A percentile compares a stretch with the other conserved stretches of the same genome.
These are phyloP conservation scores for Claviceps paspali DNA, from an alignment of 2,329 filamentous ascomycete species.

Conservation along the genomic window DNA sequence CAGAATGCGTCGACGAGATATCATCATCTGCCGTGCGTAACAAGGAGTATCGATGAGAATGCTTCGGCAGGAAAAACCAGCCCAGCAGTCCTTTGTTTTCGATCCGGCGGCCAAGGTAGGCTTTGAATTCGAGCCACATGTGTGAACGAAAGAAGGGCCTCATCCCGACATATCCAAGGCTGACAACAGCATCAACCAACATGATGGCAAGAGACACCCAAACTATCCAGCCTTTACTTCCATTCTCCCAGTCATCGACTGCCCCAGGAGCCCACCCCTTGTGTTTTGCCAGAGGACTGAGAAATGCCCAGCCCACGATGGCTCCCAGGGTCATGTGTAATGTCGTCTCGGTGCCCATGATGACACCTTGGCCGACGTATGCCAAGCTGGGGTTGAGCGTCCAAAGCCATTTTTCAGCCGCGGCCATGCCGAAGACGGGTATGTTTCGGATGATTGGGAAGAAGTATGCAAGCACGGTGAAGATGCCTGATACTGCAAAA, in stretches of 20 bases:
- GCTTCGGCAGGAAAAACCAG: neutral
- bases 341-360: conserved; percentile 93
- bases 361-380: conserved; percentile 93
- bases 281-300: conserved; percentile 77
- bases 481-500: conserved; percentile 43
- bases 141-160: conserved; percentile 27
- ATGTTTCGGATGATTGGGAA: conserved; percentile 69
- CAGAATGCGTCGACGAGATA: neutral
- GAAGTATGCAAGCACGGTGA: conserved; percentile 82
- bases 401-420: conserved; percentile 81
- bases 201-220: conserved; percentile 95
- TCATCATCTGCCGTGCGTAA: conserved; percentile 7
- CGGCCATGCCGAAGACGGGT: conserved; percentile 64
- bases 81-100: neutral
- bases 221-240: conserved; percentile 97
- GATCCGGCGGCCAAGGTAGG: neutral
- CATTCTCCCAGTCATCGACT: conserved; percentile 76
- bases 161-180: conserved; percentile 61
- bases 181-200: conserved; percentile 84
- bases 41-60: conserved; percentile 11
- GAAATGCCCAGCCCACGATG: conserved; percentile 73
- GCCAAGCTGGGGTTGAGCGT: conserved; percentile 93
- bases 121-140: conserved; percentile 17
- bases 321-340: conserved; percentile 91
- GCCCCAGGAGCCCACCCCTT: conserved; percentile 80